Conservation (phyloP, 495 filamentous ascomycete genomes). For the Hypoxylon perforatum region DNA sequence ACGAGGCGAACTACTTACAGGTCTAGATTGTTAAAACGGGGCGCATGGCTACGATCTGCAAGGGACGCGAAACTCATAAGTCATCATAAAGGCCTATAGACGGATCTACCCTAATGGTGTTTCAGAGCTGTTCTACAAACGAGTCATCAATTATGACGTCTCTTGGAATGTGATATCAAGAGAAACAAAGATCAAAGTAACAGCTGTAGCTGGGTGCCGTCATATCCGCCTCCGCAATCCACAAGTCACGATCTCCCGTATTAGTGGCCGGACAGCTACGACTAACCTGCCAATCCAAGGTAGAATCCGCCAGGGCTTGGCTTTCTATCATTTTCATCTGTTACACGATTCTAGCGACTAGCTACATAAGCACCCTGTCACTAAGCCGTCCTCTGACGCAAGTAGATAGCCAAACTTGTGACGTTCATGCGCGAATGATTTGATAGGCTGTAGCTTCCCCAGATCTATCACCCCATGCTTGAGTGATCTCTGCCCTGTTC, state of each 20-base stretch:
- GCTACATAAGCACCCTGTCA: constrained; percentile 37
- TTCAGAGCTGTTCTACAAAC: too few relatives aligned
- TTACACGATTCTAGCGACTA: constrained; percentile 25
- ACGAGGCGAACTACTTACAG: not conserved
- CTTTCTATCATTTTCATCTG: not conserved
- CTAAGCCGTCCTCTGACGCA: constrained; percentile 32
- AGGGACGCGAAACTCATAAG: constrained; percentile 30
- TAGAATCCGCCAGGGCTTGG: constrained; percentile 1
- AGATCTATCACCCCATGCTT: constrained; percentile 32
- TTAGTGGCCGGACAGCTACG: constrained; percentile 2
- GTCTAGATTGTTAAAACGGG: constrained; percentile 9
- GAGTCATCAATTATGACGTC: constrained; percentile 31
- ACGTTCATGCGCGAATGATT: constrained; percentile 17
- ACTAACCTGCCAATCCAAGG: constrained; percentile 13
- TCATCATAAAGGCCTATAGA: constrained; percentile 15
- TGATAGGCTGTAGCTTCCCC: constrained; percentile 22
- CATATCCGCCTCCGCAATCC: constrained; percentile 11
- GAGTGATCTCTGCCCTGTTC: constrained; percentile 24
- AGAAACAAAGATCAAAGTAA: not conserved
- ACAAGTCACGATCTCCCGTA: constrained; percentile 21
- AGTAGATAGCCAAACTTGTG: constrained; percentile 12
- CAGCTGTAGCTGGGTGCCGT: constrained; percentile 4
- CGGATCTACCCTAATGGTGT: constrained; percentile 17
- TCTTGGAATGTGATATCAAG: constrained; percentile 16
- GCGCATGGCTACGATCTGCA: constrained; percentile 28